phyloP scores from a whole-genome alignment of 805 yeast genomes.

The Wickerhamomyces hampshirensis region DNA sequence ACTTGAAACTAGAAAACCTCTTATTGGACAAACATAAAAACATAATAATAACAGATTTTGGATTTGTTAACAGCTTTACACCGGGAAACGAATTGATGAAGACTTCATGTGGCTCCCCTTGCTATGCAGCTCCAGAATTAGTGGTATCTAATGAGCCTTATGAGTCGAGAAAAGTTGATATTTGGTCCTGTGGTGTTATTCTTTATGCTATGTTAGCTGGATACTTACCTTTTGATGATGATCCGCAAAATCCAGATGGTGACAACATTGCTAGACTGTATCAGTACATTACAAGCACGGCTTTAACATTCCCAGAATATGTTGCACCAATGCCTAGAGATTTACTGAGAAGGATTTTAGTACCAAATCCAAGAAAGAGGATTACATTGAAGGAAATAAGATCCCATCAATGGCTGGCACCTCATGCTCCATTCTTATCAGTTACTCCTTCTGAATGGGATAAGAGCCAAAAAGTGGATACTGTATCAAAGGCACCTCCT shows the following conservation, averaged over 20 bases:
- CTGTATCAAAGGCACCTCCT: conserved; percentile 27
- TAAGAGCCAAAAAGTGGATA: conserved; percentile 29
- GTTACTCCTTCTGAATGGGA: conserved; percentile 94
- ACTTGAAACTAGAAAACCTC: conserved; percentile 68
- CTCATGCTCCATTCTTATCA: conserved; percentile 75
- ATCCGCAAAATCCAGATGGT: conserved; percentile 94
- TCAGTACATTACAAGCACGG: conserved; percentile 86
- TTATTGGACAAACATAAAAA: conserved; percentile 54
- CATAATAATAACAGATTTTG: conserved; percentile 69
- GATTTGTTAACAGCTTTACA: conserved; percentile 80
- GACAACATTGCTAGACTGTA: conserved; percentile 87
- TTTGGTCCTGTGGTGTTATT: conserved; percentile 96
- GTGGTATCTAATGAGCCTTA: conserved; percentile 85
- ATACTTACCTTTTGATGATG: conserved; percentile 95
- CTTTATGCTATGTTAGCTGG: conserved; percentile 97
- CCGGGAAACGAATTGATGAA: conserved; percentile 73
- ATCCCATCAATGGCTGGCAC: conserved; percentile 84
- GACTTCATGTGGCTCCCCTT: conserved; percentile 95
- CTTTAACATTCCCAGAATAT: conserved; percentile 93
- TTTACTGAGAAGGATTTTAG: conserved; percentile 74
- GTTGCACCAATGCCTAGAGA: conserved; percentile 89
- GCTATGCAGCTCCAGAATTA: conserved; percentile 97
- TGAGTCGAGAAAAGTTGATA: conserved; percentile 89
- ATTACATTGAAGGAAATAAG: conserved; percentile 64
- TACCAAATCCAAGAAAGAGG: conserved; percentile 79